Evolutionary conservation across 352 stramenopile species (phyloP), one percentile per base, ranked within the genome.

Genomic region (Pythium phragmitis): DNA sequence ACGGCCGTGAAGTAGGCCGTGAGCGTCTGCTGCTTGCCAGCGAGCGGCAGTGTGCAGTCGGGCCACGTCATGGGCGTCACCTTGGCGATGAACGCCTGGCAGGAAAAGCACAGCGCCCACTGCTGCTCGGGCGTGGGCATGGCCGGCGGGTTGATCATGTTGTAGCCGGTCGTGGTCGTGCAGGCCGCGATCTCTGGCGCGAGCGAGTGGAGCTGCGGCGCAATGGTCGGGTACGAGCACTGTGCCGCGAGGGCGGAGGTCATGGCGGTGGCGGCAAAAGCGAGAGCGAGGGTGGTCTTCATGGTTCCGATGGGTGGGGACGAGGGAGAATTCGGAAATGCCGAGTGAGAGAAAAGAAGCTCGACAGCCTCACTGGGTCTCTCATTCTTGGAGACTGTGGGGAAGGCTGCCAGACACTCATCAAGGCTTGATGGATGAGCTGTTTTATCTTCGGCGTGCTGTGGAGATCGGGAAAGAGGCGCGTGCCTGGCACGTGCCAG

Each of bases 1-100:
- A 63, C 33, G 11, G 56, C 56, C 12, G 19, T 48, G 21, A 66
- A 66, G 50, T 66, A 66, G 11, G 37, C 49, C 8, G 59, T 66
- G 47, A 66, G 59, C 39, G 59, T 66, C 30, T 66, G 59, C 30
- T 66, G 36, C 37, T 53, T 37, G 50, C 59, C 59, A 26, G 37
- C 59, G 50, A 66, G 59, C 21, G 48, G 47, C 49, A 66, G 37
- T 41, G 48, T 57, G 39, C 59, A 66, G 59, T 66, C 50, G 21
- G 59, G 59, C 59, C 59, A 66, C 39, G 16, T 60, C 59, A 66
- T 66, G 4, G 49, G 39, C 23, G 49, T 55, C 2, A 66, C 59
- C 59, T 66, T 66, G 39, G 46, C 26, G 30, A 66, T 57, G 39
- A 66, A 59, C 19, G 48, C 28, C 39, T 47, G 50, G 59, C 59